Base-by-base conservation (phyloP, 2,329 filamentous ascomycete species). In the Exophiala xenobiotica region DNA sequence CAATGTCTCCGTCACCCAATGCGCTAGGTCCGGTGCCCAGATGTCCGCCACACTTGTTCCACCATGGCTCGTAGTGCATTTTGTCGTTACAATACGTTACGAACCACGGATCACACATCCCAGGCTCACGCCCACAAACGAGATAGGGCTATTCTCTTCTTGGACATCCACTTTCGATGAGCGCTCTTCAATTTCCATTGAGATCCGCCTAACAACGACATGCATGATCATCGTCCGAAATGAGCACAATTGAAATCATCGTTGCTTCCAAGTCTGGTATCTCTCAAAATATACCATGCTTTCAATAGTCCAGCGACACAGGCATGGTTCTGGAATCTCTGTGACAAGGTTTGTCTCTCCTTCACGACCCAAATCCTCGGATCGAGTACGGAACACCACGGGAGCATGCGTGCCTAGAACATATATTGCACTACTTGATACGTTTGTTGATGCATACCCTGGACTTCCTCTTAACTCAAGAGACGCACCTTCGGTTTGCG, bases 91-190 rank as follows among this genome's bases (percentile, higher is more conserved):
- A 49, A 37, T 48, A 51, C 48, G 11, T 24, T 54, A 54, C 52
- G 29, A 26, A 16, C n/a, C 44, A 33, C 44, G 26, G 40, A 24
- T 40, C 29, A 8, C 19, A 18, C 7, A 55, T 53, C 45, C 45
- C 45, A 23, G 46, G 22, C n/a, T 14, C 26, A 19, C 18, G 26
- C 23, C 38, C 27, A 23, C 52, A 12, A 24, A 12, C 38, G 41
- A 53, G 53, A 58, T 48, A 49, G 46, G n/a, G 16, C 46, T 35
- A 44, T 35, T 29, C 52, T 35, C 1, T 49, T 40, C 38, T 38
- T 9, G 46, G 38, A 37, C 26, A 31, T 41, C 55, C 55, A 55
- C 55, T 58, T 44, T 58, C 55, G 52, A 58, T 48, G 53, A 48
- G 46, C 35, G 51, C 38, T 51, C 43, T 43, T 38, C 42, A 58